Evolutionary conservation across 352 stramenopile species (phyloP).

Genomic region (Phytophthora ohioensis): DNA sequence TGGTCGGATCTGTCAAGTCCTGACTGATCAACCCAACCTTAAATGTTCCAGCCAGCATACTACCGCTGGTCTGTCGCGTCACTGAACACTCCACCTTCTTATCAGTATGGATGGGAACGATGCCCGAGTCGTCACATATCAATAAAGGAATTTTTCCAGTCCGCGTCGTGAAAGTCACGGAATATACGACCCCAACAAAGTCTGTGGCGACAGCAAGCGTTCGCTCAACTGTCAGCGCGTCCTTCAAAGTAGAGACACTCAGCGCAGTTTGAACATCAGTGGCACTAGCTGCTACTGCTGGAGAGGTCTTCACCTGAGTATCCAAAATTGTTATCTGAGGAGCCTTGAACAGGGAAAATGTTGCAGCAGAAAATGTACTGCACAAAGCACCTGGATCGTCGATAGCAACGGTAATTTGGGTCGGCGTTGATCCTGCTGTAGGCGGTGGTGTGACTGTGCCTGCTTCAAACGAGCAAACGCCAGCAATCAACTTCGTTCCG

Average conservation of each 20-base stretch:
- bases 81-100: slow-evolving; percentile 46
- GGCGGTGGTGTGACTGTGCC: slow-evolving; percentile 13
- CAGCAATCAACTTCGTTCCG: slow-evolving; percentile 51
- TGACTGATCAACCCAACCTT: slow-evolving; percentile 58
- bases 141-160: slow-evolving; percentile 67
- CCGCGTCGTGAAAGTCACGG: slow-evolving; percentile 64
- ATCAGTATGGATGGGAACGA: slow-evolving; percentile 38
- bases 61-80: slow-evolving; percentile 53
- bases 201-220: slow-evolving; percentile 40
- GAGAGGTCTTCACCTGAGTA: slow-evolving; percentile 50
- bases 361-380: slow-evolving; percentile 48
- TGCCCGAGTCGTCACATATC: slow-evolving; percentile 38
- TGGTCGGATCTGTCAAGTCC: slow-evolving; percentile 29
- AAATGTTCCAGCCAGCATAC: slow-evolving; percentile 74
- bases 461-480: slow-evolving; percentile 68
- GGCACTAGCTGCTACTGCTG: slow-evolving; percentile 21
- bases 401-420: slow-evolving; percentile 28
- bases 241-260: slow-evolving; percentile 44
- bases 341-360: slow-evolving; percentile 61
- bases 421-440: neutral
- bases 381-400: slow-evolving; percentile 38
- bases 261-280: slow-evolving; percentile 28
- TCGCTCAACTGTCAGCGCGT: slow-evolving; percentile 54
- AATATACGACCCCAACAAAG: slow-evolving; percentile 71
- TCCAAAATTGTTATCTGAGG: slow-evolving; percentile 39